A percentile compares a stretch with the other conserved stretches of the same genome.
These are phyloP conservation scores for Acer saccharum DNA, from an alignment of 345 rosid genomes.

Conservation along the genomic window DNA sequence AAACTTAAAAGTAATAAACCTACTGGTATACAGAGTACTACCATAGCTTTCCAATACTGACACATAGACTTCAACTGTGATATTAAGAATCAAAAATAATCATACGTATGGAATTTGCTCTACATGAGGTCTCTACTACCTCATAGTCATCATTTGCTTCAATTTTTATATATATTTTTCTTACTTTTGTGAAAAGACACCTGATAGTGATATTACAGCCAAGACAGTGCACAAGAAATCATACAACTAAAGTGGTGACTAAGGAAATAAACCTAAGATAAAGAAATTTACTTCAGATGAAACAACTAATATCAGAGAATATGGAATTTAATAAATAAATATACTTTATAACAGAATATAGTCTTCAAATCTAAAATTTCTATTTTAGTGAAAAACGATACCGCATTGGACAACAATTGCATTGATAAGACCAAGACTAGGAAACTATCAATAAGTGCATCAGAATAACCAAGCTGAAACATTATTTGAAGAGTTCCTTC, in stretches of 20 bases:
- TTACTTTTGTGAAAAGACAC: not conserved
- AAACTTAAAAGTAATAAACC: not conserved
- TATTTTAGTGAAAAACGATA: too few relatives aligned
- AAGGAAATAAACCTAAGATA: not conserved
- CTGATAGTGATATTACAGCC: not conserved
- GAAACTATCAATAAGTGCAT: not conserved
- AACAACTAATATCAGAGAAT: not conserved
- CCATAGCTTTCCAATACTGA: not conserved
- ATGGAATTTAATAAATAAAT: not conserved
- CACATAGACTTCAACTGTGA: not conserved
- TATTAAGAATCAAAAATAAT: not conserved
- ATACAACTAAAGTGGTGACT: not conserved
- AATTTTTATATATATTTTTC: not conserved
- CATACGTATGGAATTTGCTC: not conserved
- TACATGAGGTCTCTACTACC: not conserved
- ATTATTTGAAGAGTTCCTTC: not conserved
- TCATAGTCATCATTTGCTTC: not conserved
- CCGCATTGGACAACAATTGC: not conserved
- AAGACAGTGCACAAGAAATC: not conserved
- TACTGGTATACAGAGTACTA: not conserved
- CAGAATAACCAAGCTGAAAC: not conserved
- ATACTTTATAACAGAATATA: not conserved
- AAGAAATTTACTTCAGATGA: not conserved
- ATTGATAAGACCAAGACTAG: not conserved
- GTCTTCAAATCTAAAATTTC: not conserved